Conservation (phyloP, 1,284 basidiomycete genomes). For the Hypsizygus ulmarius region DNA sequence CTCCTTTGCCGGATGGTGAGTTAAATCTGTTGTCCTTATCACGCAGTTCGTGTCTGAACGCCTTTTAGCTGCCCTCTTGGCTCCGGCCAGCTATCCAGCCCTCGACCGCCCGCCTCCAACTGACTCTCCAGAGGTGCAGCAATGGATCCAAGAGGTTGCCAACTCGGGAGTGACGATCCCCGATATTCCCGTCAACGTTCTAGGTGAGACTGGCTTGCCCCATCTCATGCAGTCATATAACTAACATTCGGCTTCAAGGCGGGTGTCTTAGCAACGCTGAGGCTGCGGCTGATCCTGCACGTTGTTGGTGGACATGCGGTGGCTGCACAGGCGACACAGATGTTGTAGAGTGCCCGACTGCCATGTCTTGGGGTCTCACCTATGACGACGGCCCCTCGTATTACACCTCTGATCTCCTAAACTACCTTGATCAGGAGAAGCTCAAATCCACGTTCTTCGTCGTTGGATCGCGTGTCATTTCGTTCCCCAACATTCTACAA, state of each 20-base stretch:
- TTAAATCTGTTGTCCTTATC: conserved; percentile 13
- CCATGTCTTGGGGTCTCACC: conserved; percentile 68
- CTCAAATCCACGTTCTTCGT: conserved; percentile 86
- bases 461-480: conserved; percentile 71
- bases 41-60: background rate
- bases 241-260: conserved; percentile 26
- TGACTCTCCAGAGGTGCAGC: conserved; percentile 66
- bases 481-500: conserved; percentile 46
- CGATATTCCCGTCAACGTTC: conserved; percentile 43
- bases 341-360: conserved; percentile 69
- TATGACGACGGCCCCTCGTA: conserved; percentile 81
- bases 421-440: conserved; percentile 63
- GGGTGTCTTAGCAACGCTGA: conserved; percentile 64
- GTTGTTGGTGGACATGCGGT: conserved; percentile 89
- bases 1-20: conserved; percentile 40
- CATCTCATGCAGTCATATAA: conserved; percentile 4
- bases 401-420: conserved; percentile 75
- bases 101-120: conserved; percentile 68
- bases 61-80: conserved; percentile 37
- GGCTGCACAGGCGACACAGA: conserved; percentile 70
- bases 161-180: conserved; percentile 58
- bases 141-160: conserved; percentile 66
- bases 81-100: conserved; percentile 61
- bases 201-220: conserved; percentile 34
- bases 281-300: conserved; percentile 51